These are phyloP conservation scores for Candida pseudoglaebosa DNA, from an alignment of 805 yeast species.

Conservation along the genomic window DNA sequence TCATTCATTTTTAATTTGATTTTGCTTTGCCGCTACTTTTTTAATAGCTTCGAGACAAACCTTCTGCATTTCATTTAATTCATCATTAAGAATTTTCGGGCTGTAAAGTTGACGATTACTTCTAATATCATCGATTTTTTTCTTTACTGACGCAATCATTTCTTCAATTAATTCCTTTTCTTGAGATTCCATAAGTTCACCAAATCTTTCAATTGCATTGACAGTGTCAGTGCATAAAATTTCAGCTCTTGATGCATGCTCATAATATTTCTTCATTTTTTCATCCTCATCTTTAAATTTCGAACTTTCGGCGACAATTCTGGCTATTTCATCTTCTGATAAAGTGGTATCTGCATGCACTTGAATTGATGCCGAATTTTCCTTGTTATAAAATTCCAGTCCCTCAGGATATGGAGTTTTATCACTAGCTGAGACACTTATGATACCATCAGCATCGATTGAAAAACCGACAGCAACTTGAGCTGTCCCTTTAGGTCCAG, in stretches of 20 bases:
- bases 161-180: conserved; percentile 37
- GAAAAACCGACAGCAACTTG: conserved; percentile 75
- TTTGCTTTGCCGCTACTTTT: conserved; percentile 36
- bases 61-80: conserved; percentile 36
- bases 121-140: conserved; percentile 32
- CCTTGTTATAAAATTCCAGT: conserved; percentile 37
- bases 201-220: conserved; percentile 73
- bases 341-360: conserved; percentile 69
- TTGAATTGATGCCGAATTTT: conserved; percentile 55
- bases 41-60: conserved; percentile 36
- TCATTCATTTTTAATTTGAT: conserved; percentile 8
- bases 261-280: conserved; percentile 55
- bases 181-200: conserved; percentile 40
- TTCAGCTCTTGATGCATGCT: conserved; percentile 75
- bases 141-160: conserved; percentile 18
- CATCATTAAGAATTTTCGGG: conserved; percentile 27
- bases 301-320: conserved; percentile 63
- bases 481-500: conserved; percentile 75
- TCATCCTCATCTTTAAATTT: conserved; percentile 58
- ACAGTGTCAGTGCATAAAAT: conserved; percentile 84
- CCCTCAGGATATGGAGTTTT: conserved; percentile 40
- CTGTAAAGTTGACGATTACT: conserved; percentile 27
- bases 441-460: conserved; percentile 77
- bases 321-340: conserved; percentile 62
- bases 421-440: conserved; percentile 56